Base-by-base conservation (phyloP, 352 stramenopile genomes). In the Pythium plurisporium region DNA sequence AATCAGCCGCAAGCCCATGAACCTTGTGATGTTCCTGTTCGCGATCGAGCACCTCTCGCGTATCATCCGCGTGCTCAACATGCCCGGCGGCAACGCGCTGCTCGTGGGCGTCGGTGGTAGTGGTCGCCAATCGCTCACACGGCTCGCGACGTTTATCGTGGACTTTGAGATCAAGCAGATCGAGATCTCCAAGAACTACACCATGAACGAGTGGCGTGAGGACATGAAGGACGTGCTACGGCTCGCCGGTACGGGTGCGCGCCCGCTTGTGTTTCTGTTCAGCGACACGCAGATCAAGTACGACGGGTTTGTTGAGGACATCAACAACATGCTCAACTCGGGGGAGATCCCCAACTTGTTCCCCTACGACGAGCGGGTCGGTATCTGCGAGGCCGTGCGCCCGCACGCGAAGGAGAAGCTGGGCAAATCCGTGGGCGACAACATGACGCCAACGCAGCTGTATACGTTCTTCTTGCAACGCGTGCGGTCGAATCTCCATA, bases 251-350 rank as follows among this genome's bases (percentile, higher is more conserved):
- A 95, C 87, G 0, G 94, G 94, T 25, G 67, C 72, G 7, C 71
- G 80, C 5, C 87, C 92, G 14, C 72, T 98, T 25, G 89, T 96
- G 3, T 98, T 98, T 59, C 62, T 98, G 11, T 98, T 98, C 57
- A 96, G 82, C 42, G 94, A 98, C 59, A 97, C 94, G 3, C 94
- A 98, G 61, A 97, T 98, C 70, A 97, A 97, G 65, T 95, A 96
- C 66, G 93, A 98, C 41, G 82, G 81, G n/a, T 98, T 98, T 58
- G 87, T 98, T 26, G 92, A 98, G 59, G 94, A 98, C 56, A 97
- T 98, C 59, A 98, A 98, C 71, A 98, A 97, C 70, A 97, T 98
- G 79, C 72, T 98, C 22, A 98, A 98, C 68, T 89, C 84, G 1
- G 94, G 94, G 22, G 94, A 98, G 64, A 96, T 98, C 25, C 94